Percentiles rank a stretch among this genome's conserved stretches.
Evolutionary conservation across 1,139 yeast genomes (phyloP).

Genomic region (Geotrichum reessii): DNA sequence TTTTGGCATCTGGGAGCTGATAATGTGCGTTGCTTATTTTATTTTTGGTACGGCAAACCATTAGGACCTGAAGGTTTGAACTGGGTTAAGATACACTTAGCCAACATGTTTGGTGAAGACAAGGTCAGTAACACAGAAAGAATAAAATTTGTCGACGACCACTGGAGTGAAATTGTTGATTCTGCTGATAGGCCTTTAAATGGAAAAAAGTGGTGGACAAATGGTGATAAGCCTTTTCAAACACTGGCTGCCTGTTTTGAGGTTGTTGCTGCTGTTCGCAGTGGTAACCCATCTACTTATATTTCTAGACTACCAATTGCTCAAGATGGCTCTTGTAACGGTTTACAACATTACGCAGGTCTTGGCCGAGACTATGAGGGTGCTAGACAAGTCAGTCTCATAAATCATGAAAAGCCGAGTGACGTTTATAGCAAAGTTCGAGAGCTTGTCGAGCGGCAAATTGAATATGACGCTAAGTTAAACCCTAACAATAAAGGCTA

Average conservation of each 20-base stretch:
- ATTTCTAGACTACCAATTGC: conserved; percentile 58
- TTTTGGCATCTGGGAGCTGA: conserved; percentile 60
- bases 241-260: conserved; percentile 59
- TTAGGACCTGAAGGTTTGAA: conserved; percentile 52
- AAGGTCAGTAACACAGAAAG: conserved; percentile 54
- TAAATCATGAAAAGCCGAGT: conserved; percentile 45
- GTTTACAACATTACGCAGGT: conserved; percentile 72
- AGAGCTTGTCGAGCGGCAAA: conserved; percentile 45
- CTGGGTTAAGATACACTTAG: conserved; percentile 64
- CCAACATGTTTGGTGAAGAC: conserved; percentile 62
- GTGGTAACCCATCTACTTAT: conserved; percentile 26
- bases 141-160: conserved; percentile 46
- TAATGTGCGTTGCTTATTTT: conserved; percentile 53
- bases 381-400: conserved; percentile 59
- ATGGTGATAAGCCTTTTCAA: conserved; percentile 68
- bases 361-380: conserved; percentile 66
- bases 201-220: conserved; percentile 50
- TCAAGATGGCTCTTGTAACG: conserved; percentile 74
- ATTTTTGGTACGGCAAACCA: conserved; percentile 60
- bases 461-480: conserved; percentile 42
- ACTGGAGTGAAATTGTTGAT: conserved; percentile 45
- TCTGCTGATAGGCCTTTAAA: conserved; percentile 49
- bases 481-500: neutral
- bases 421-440: conserved; percentile 62
- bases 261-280: conserved; percentile 31